These are phyloP conservation scores for Rhododendron vialii DNA, from an alignment of 148 eudicot genomes.

Conservation along the genomic window DNA sequence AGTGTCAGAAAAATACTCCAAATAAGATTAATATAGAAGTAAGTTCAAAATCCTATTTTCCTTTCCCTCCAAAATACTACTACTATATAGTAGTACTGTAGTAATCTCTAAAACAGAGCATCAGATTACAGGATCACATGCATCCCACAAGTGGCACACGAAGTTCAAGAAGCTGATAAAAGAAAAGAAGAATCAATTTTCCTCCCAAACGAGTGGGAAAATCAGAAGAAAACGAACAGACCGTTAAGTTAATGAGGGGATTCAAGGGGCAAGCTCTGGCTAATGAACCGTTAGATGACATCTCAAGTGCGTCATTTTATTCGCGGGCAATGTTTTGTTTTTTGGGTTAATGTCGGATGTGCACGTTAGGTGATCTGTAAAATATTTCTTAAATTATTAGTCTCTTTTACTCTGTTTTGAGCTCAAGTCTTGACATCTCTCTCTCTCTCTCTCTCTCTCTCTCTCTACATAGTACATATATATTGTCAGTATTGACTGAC, in stretches of 20 bases:
- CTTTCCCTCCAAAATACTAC: not conserved
- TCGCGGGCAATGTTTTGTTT: not conserved
- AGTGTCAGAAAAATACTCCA: not conserved
- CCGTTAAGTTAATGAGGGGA: not conserved
- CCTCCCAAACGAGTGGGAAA: not conserved
- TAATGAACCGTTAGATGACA: not conserved
- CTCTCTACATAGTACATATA: no score
- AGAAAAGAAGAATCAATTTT: not conserved
- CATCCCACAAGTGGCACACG: not conserved
- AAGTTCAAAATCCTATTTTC: not conserved
- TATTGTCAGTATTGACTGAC: not conserved
- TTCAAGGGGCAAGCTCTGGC: not conserved
- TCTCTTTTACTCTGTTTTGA: not conserved
- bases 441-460: no score
- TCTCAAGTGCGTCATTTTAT: not conserved
- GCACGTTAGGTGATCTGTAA: not conserved
- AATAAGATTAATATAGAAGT: not conserved
- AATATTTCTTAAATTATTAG: not conserved
- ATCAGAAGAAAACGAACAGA: not conserved
- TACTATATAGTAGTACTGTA: not conserved
- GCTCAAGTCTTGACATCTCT: no score
- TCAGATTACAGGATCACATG: not conserved
- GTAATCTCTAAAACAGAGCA: not conserved
- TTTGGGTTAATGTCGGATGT: not conserved
- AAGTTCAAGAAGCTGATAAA: not conserved